Conservation (phyloP, 2,329 filamentous ascomycete genomes). For the Colletotrichum trifolii region DNA sequence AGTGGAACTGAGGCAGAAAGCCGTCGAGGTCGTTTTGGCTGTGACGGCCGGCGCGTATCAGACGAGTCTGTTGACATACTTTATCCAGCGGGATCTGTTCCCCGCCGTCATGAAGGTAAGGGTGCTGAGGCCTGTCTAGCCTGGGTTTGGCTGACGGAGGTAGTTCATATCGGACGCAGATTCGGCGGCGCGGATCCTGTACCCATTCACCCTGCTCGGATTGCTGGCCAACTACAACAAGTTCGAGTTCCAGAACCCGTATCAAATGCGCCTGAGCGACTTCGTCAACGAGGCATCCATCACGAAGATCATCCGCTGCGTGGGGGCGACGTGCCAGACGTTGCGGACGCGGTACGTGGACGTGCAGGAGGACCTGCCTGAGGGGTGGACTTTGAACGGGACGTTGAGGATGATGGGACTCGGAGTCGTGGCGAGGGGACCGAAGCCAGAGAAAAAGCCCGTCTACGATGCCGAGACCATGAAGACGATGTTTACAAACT, state of each 20-base stretch:
- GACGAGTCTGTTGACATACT: slow-evolving; percentile 92
- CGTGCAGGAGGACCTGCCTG: slow-evolving; percentile 89
- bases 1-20: slow-evolving; percentile 83
- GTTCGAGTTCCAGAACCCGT: slow-evolving; percentile 98
- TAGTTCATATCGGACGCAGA: slow-evolving; percentile 87
- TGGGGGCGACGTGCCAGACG: slow-evolving; percentile 77
- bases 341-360: slow-evolving; percentile 82
- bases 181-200: slow-evolving; percentile 69
- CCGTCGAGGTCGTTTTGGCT: slow-evolving; percentile 82
- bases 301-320: slow-evolving; percentile 79
- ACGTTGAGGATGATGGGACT: slow-evolving; percentile 89
- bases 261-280: slow-evolving; percentile 89
- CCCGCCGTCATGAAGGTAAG: slow-evolving; percentile 92
- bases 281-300: slow-evolving; percentile 95
- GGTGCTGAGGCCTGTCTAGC: neutral
- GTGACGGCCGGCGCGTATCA: slow-evolving; percentile 95
- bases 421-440: slow-evolving; percentile 76
- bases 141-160: neutral
- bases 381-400: slow-evolving; percentile 85
- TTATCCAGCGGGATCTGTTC: slow-evolving; percentile 94
- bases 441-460: slow-evolving; percentile 69
- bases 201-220: slow-evolving; percentile 85
- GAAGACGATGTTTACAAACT: slow-evolving; percentile 80
- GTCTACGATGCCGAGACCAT: slow-evolving; percentile 81
- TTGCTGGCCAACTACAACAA: slow-evolving; percentile 98